Percentiles rank a stretch among this genome's conserved stretches.
phyloP scores from a whole-genome alignment of 2,329 filamentous ascomycete genomes.

The Colletotrichum cereale region DNA sequence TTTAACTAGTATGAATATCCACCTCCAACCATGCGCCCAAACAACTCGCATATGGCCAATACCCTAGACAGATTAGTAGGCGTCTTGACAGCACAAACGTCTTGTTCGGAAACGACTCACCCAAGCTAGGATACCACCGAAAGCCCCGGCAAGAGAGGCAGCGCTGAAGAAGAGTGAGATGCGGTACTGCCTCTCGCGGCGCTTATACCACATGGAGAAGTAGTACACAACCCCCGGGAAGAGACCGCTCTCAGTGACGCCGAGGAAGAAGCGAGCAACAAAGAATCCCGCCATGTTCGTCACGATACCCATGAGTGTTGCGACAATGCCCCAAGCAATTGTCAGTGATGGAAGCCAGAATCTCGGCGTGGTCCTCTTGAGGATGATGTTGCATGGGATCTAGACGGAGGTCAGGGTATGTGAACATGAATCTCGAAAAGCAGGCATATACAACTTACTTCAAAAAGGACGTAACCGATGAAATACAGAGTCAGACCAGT shows the following conservation, averaged over 20 bases:
- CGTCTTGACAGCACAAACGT: accelerated
- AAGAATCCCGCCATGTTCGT: slow-evolving; percentile 65
- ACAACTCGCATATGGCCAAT: slow-evolving; percentile 68
- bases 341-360: slow-evolving; percentile 71
- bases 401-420: slow-evolving; percentile 42
- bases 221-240: slow-evolving; percentile 66
- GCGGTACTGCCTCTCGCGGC: slow-evolving; percentile 66
- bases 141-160: slow-evolving; percentile 67
- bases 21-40: slow-evolving; percentile 66
- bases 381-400: slow-evolving; percentile 72
- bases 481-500: slow-evolving; percentile 77
- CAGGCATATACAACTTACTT: slow-evolving; percentile 50
- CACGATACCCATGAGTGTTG: slow-evolving; percentile 64
- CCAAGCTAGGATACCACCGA: slow-evolving; percentile 68
- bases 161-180: slow-evolving; percentile 69
- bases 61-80: slow-evolving; percentile 49
- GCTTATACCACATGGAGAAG: slow-evolving; percentile 68
- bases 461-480: slow-evolving; percentile 69
- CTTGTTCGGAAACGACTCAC: slow-evolving; percentile 46
- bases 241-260: slow-evolving; percentile 65
- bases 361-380: slow-evolving; percentile 70
- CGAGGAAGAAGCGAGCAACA: slow-evolving; percentile 66
- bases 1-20: slow-evolving; percentile 72
- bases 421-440: too few species aligned
- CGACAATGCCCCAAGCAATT: slow-evolving; percentile 66